Evolutionary conservation across 345 rosid genomes (phyloP), one percentile per base, ranked within the genome.

Genomic region (Eucalyptus fibrosa): DNA sequence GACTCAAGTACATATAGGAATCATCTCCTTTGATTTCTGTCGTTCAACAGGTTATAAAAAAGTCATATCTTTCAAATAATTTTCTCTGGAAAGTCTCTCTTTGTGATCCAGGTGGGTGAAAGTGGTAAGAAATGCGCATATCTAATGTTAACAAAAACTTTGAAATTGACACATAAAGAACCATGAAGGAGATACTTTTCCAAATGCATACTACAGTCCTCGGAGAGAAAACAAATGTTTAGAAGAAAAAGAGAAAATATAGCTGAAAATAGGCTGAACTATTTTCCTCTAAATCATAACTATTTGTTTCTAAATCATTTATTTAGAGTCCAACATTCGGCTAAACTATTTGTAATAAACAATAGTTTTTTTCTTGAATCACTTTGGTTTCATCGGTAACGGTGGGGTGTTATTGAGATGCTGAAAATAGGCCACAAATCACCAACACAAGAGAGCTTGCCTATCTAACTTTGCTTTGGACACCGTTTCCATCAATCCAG

Each of bases 41-140:
- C 0, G 0, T n/a, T n/a, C 21, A 0, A 65, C 11, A 2, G 1
- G n/a, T 8, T n/a, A 15, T n/a, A n/a, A 65, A n/a, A n/a, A 14
- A n/a, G 37, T 7, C 37, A 30, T n/a, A 32, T n/a, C 77, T n/a
- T 0, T 4, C 77, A n/a, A n/a, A 65, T 7, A n/a, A 65, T 65
- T 65, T 65, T 65, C 6, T 4, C 19, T n/a, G 15, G 37, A 30
- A 3, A 13, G 5, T 59, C 77, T 65, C 77, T 65, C 37, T 65
- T n/a, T 7, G 77, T 65, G 37, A 30, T n/a, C n/a, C 37, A 32
- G 11, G 37, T 65, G 77, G 37, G 37, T 28, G 19, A n/a, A n/a
- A 65, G 5, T 26, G 67, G 0, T 56, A 10, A 56, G 7, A 56
- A 23, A 56, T 56, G 14, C 3, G 3, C 62, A 24, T 24, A 56